Evolutionary conservation across 495 filamentous ascomycete species (phyloP).

Genomic region (Clohesyomyces aquaticus): DNA sequence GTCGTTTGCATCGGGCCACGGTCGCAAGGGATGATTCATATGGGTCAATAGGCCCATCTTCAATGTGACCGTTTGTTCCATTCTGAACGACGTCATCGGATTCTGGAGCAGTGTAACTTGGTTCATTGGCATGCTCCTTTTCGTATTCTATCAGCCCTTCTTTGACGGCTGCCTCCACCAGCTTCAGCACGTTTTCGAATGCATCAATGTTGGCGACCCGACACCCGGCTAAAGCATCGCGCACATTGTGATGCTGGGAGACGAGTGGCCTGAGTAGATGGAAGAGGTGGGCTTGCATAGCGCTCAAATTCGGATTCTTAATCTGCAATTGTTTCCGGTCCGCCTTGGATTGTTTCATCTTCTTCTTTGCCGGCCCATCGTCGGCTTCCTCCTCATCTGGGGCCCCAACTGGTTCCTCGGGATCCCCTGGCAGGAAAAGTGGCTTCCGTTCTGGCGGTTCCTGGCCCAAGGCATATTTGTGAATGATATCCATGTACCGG

Average conservation of each 20-base stretch:
- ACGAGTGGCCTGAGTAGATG: conserved; percentile 84
- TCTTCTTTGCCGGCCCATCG: conserved; percentile 60
- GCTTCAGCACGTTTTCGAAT: conserved; percentile 70
- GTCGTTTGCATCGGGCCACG: conserved; percentile 71
- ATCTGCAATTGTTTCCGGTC: conserved; percentile 52
- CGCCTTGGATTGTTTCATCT: conserved; percentile 56
- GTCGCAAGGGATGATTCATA: conserved; percentile 66
- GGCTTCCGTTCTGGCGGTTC: conserved; percentile 66
- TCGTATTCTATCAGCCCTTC: conserved; percentile 76
- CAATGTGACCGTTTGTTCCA: conserved; percentile 22
- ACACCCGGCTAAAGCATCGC: conserved; percentile 74
- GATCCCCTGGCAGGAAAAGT: conserved; percentile 74
- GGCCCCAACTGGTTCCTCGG: conserved; percentile 19
- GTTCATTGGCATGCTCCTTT: conserved; percentile 39
- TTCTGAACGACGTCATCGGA: conserved; percentile 30
- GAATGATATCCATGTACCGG: conserved; percentile 87
- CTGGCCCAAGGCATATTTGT: conserved; percentile 69
- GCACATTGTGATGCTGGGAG: conserved; percentile 72
- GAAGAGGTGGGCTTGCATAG: conserved; percentile 92
- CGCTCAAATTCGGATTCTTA: conserved; percentile 71
- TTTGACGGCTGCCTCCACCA: conserved; percentile 72
- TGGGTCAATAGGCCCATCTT: conserved; percentile 30
- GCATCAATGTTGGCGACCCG: conserved; percentile 66
- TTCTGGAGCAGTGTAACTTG: conserved; percentile 7
- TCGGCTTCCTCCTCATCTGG: conserved; percentile 21